Evolutionary conservation across 2,329 filamentous ascomycete genomes (phyloP).

Genomic region (Tolypocladium ophioglossoides): DNA sequence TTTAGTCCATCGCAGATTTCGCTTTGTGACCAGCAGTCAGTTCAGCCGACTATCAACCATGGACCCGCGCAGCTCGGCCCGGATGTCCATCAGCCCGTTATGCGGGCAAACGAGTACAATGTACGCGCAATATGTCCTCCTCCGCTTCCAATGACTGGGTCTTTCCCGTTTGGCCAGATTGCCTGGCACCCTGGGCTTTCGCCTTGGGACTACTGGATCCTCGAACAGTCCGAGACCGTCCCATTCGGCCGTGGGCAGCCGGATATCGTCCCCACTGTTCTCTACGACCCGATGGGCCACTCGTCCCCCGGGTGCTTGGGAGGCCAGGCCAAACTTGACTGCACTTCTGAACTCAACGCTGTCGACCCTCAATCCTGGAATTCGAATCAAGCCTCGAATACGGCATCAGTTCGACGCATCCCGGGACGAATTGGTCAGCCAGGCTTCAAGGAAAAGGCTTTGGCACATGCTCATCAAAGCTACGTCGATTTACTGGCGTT

Average conservation of each 20-base stretch:
- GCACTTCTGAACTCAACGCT: background rate
- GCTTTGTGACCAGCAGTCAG: background rate
- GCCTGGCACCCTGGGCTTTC: slow-evolving; percentile 8
- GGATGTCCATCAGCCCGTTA: slow-evolving; percentile 18
- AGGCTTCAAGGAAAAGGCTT: slow-evolving; percentile 55
- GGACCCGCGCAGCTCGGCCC: slow-evolving; percentile 8
- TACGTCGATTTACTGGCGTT: slow-evolving; percentile 62
- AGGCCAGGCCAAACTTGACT: background rate
- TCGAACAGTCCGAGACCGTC: background rate
- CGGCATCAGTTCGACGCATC: background rate
- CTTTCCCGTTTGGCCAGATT: slow-evolving; percentile 18
- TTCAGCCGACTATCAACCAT: slow-evolving; percentile 7
- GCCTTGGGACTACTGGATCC: slow-evolving; percentile 4
- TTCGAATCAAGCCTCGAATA: background rate
- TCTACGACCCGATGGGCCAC: background rate
- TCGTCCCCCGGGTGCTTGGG: background rate
- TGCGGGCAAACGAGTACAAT: slow-evolving; percentile 25
- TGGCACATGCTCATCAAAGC: slow-evolving; percentile 60
- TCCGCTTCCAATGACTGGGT: slow-evolving; percentile 18
- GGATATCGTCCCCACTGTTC: background rate
- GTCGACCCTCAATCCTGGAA: background rate
- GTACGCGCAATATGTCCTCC: slow-evolving; percentile 27
- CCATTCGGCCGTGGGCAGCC: background rate
- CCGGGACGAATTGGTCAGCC: slow-evolving; percentile 5
- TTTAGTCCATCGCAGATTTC: background rate